These are phyloP conservation scores for Tirmania nivea DNA, from an alignment of 495 filamentous ascomycete genomes.

Conservation along the genomic window DNA sequence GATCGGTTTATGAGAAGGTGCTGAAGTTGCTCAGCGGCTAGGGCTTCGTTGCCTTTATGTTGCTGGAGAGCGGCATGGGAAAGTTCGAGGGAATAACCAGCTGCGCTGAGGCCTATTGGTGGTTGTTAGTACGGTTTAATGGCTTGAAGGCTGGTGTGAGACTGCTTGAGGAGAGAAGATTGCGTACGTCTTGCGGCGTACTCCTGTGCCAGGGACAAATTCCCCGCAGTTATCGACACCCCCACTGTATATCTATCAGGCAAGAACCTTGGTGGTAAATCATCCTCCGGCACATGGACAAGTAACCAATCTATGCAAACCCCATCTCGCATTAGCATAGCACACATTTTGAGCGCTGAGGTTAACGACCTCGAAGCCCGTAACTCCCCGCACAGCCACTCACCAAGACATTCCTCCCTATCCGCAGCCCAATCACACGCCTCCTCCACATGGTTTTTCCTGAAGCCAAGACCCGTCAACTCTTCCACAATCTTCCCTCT, in stretches of 20 bases:
- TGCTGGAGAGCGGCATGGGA: constrained; percentile 52
- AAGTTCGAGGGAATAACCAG: constrained; percentile 67
- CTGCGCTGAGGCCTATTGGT: constrained; percentile 32
- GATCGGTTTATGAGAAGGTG: constrained; percentile 29
- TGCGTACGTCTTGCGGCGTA: constrained; percentile 14
- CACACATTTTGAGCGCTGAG: neutral
- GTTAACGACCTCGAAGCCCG: neutral
- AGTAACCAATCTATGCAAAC: constrained; percentile 48
- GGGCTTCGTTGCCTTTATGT: constrained; percentile 47
- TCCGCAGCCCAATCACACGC: constrained; percentile 72
- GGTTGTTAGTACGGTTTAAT: neutral
- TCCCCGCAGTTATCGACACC: constrained; percentile 55
- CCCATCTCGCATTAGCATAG: neutral
- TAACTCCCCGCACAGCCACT: constrained; percentile 1
- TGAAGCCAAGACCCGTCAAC: constrained; percentile 54
- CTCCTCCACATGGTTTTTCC: constrained; percentile 71
- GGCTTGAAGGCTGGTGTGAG: neutral
- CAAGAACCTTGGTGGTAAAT: constrained; percentile 69
- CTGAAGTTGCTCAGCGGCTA: constrained; percentile 59
- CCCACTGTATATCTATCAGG: constrained; percentile 80
- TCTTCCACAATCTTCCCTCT: constrained; percentile 45
- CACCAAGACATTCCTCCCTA: constrained; percentile 65
- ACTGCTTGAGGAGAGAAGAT: neutral
- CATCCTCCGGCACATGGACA: constrained; percentile 91
- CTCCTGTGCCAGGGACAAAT: constrained; percentile 28